These are phyloP conservation scores for Asterionellopsis glacialis DNA, from an alignment of 108 stramenopile species.

Conservation along the genomic window DNA sequence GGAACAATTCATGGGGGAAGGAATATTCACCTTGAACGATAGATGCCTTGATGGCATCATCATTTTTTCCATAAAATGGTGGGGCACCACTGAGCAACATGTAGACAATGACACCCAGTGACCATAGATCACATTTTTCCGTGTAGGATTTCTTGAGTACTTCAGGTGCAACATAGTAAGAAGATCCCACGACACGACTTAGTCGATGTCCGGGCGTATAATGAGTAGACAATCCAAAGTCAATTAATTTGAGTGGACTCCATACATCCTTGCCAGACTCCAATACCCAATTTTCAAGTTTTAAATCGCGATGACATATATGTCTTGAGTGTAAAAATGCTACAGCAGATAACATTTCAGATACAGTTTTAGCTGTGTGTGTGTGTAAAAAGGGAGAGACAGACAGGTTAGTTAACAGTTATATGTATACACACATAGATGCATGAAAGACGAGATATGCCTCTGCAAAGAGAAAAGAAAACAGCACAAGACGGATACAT, in stretches of 20 bases:
- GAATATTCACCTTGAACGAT: conserved; percentile 85
- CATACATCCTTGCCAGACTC: conserved; percentile 89
- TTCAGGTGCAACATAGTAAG: conserved; percentile 97
- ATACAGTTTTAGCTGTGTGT: conserved; percentile 70
- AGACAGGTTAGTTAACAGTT: conserved; percentile 3
- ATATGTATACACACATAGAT: conserved; percentile 7
- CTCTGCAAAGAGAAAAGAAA: too few species aligned
- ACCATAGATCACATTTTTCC: conserved; percentile 94
- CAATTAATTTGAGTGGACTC: conserved; percentile 90
- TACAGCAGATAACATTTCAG: conserved; percentile 91
- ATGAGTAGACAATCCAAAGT: conserved; percentile 93
- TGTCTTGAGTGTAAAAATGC: conserved; percentile 89
- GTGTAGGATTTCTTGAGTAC: conserved; percentile 96
- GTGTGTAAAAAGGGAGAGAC: conserved; percentile 7
- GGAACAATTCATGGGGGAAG: conserved; percentile 83
- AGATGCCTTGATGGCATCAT: conserved; percentile 85
- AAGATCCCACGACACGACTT: conserved; percentile 88
- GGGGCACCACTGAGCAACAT: conserved; percentile 90
- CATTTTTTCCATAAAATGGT: conserved; percentile 90
- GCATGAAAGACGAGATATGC: conserved; percentile 6
- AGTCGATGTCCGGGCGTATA: conserved; percentile 83
- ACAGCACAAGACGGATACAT: too few species aligned
- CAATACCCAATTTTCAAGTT: conserved; percentile 93
- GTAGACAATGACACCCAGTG: conserved; percentile 91
- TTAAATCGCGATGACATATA: conserved; percentile 93